Conservation (phyloP, 108 stramenopile species). For the Nitzschia putrida region DNA sequence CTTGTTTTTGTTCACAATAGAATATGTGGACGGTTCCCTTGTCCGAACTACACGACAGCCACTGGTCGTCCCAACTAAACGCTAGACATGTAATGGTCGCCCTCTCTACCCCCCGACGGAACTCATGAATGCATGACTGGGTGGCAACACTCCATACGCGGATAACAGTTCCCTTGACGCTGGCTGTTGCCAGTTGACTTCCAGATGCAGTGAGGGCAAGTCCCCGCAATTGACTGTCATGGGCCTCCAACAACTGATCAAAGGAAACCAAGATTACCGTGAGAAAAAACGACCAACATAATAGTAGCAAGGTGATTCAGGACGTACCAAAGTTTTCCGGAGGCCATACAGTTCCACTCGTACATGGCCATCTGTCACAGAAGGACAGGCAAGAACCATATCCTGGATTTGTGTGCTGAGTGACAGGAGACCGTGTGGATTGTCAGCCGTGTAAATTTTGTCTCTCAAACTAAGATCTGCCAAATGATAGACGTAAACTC, state of each 20-base stretch:
- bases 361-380: slow-evolving; percentile 85
- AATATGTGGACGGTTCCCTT: slow-evolving; percentile 97
- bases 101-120: slow-evolving; percentile 93
- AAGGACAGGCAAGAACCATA: slow-evolving; percentile 95
- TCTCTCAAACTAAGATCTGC: slow-evolving; percentile 89
- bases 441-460: slow-evolving; percentile 91
- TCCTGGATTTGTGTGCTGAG: slow-evolving; percentile 86
- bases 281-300: slow-evolving; percentile 10
- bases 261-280: neutral
- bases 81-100: slow-evolving; percentile 88
- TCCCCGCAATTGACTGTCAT: slow-evolving; percentile 87
- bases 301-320: too few relatives aligned
- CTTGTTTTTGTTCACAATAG: slow-evolving; percentile 45
- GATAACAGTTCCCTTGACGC: slow-evolving; percentile 93
- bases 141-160: slow-evolving; percentile 89
- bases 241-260: slow-evolving; percentile 84
- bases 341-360: slow-evolving; percentile 95
- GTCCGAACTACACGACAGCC: slow-evolving; percentile 91
- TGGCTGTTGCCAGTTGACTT: slow-evolving; percentile 87
- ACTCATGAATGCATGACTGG: slow-evolving; percentile 76
- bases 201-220: slow-evolving; percentile 89
- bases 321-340: slow-evolving; percentile 77
- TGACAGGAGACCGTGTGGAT: slow-evolving; percentile 87
- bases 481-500: slow-evolving; percentile 94
- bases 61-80: slow-evolving; percentile 83